These are phyloP conservation scores for Pleurotus sapidus DNA, from an alignment of 768 basidiomycete genomes.

Conservation along the genomic window DNA sequence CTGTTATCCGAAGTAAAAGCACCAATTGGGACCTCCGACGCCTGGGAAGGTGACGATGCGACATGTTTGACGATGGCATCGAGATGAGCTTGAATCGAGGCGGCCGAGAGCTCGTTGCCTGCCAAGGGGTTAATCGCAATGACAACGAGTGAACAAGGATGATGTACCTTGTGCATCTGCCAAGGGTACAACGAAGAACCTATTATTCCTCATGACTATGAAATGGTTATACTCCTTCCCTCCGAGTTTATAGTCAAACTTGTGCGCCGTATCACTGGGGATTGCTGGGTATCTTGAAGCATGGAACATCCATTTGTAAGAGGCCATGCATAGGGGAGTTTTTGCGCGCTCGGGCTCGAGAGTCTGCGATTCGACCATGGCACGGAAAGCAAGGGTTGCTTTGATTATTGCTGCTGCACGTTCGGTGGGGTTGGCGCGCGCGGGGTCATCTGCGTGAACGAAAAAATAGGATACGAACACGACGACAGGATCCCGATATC, in stretches of 20 bases:
- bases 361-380: constrained; percentile 80
- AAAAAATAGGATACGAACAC: constrained; percentile 96
- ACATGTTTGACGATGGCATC: constrained; percentile 44
- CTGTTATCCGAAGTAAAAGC: constrained; percentile 87
- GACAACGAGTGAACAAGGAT: background rate
- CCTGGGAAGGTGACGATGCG: constrained; percentile 9
- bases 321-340: constrained; percentile 82
- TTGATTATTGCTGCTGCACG: constrained; percentile 84
- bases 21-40: constrained; percentile 56
- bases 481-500: constrained; percentile 84
- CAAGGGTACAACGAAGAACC: constrained; percentile 83
- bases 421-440: constrained; percentile 47
- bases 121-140: background rate
- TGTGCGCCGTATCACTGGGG: constrained; percentile 78
- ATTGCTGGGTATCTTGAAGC: constrained; percentile 83
- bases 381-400: constrained; percentile 81
- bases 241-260: constrained; percentile 50
- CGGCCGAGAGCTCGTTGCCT: constrained; percentile 61
- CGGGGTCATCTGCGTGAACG: constrained; percentile 71
- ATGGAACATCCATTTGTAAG: constrained; percentile 99
- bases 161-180: constrained; percentile 49
- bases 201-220: constrained; percentile 88
- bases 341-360: constrained; percentile 88
- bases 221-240: constrained; percentile 77
- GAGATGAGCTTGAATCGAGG: constrained; percentile 82